phyloP scores from a whole-genome alignment of 257 asterid species.

The Salvia miltiorrhiza region DNA sequence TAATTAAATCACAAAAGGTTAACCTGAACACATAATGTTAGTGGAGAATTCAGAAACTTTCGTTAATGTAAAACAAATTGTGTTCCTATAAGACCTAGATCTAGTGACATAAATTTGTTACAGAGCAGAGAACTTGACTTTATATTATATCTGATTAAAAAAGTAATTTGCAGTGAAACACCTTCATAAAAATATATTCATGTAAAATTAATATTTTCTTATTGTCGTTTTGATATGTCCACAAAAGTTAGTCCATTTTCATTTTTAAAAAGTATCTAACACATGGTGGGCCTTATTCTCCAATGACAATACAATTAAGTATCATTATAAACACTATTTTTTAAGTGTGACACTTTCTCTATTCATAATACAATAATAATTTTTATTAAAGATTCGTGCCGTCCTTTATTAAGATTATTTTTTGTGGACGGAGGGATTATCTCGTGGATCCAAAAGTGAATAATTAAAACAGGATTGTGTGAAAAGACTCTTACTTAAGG shows the following conservation, averaged over 20 bases:
- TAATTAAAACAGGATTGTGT: neutral
- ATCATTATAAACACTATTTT: too few relatives aligned
- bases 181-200: neutral
- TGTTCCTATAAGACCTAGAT: neutral
- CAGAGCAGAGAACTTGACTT: neutral
- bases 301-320: too few relatives aligned
- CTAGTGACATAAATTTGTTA: neutral
- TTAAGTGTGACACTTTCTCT: too few relatives aligned
- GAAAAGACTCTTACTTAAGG: conserved; percentile 1
- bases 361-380: too few relatives aligned
- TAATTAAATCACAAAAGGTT: neutral
- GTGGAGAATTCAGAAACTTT: neutral
- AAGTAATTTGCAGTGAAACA: neutral
- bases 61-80: neutral
- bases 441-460: neutral
- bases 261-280: too few relatives aligned
- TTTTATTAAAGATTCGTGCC: too few relatives aligned
- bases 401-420: too few relatives aligned
- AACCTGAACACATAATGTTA: neutral
- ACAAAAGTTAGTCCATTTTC: too few relatives aligned
- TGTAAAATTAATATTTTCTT: neutral
- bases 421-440: too few relatives aligned
- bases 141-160: neutral
- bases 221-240: too few relatives aligned
- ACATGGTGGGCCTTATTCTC: too few relatives aligned